These are phyloP conservation scores for Fusarium proliferatum DNA, from an alignment of 2,329 filamentous ascomycete genomes.

Conservation along the genomic window DNA sequence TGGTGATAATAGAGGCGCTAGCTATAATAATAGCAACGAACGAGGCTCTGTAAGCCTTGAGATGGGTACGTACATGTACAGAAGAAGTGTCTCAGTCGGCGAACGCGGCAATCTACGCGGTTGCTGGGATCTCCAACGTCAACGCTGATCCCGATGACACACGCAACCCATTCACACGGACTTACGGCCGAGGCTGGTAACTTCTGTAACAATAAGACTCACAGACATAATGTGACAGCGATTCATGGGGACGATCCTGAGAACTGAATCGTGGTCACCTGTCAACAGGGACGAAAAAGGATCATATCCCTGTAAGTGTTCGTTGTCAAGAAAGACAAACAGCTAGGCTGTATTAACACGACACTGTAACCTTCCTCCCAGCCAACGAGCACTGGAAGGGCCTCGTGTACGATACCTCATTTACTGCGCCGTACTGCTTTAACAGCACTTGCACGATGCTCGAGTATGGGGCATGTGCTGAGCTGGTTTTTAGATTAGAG, in stretches of 20 bases:
- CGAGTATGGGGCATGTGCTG: conserved; percentile 6
- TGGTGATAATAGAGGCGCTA: not conserved
- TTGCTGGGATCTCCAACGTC: conserved; percentile 20
- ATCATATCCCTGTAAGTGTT: conserved; percentile 15
- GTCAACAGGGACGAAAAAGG: conserved; percentile 3
- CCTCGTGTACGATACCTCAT: conserved; percentile 11
- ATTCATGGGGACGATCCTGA: conserved; percentile 43
- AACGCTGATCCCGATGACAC: conserved; percentile 23
- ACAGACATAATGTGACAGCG: conserved; percentile 34
- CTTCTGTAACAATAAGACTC: conserved; percentile 11
- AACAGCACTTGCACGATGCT: conserved; percentile 21
- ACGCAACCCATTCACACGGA: conserved; percentile 5
- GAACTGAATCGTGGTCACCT: conserved; percentile 28
- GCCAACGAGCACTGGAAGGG: not conserved
- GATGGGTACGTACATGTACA: not conserved
- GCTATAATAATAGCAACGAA: conserved; percentile 1
- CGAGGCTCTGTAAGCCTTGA: not conserved
- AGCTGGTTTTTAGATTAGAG: conserved; percentile 35
- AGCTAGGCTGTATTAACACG: conserved; percentile 6
- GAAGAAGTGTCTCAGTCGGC: conserved; percentile 11
- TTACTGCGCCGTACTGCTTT: conserved; percentile 19
- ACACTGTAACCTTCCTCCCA: not conserved
- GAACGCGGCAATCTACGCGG: conserved; percentile 23
- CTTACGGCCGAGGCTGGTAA: conserved; percentile 13
- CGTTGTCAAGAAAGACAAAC: not conserved